A percentile compares a stretch with the other conserved stretches of the same genome.
phyloP scores from a whole-genome alignment of 1,139 yeast genomes.

The Candida sp. region DNA sequence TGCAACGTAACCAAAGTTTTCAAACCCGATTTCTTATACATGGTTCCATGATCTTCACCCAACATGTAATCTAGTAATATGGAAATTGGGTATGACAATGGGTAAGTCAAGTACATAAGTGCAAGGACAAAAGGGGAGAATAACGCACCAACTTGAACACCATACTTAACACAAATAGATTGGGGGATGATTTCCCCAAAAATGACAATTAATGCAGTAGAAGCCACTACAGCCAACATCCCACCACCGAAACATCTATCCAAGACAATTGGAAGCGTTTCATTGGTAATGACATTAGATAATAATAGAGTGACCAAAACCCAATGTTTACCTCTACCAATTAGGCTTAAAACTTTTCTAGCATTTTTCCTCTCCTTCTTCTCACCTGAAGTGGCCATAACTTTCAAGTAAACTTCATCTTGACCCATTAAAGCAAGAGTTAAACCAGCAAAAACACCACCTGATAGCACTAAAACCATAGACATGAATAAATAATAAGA shows the following conservation, averaged over 20 bases:
- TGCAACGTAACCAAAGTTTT: conserved; percentile 92
- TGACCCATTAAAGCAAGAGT: conserved; percentile 97
- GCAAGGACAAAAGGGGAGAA: conserved; percentile 84
- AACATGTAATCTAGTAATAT: conserved; percentile 71
- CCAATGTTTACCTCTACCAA: conserved; percentile 93
- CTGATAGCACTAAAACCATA: conserved; percentile 69
- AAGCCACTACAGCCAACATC: conserved; percentile 92
- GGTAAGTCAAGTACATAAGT: conserved; percentile 88
- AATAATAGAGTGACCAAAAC: conserved; percentile 87
- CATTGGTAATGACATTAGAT: conserved; percentile 91
- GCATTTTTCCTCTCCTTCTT: conserved; percentile 66
- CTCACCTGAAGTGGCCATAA: conserved; percentile 60
- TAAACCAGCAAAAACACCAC: conserved; percentile 96
- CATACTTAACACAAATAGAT: conserved; percentile 88
- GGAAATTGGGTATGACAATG: conserved; percentile 91
- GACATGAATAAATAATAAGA: conserved; percentile 60
- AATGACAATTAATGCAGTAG: conserved; percentile 88
- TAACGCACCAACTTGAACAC: conserved; percentile 85
- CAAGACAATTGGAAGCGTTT: conserved; percentile 89
- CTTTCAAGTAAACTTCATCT: conserved; percentile 86
- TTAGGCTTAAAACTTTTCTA: conserved; percentile 65
- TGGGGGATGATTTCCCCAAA: conserved; percentile 98
- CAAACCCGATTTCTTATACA: conserved; percentile 88
- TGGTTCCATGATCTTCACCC: conserved; percentile 97
- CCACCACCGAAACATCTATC: conserved; percentile 96